Conservation (phyloP, 371 early-diverging fungal species). For the Mucor piriformis region DNA sequence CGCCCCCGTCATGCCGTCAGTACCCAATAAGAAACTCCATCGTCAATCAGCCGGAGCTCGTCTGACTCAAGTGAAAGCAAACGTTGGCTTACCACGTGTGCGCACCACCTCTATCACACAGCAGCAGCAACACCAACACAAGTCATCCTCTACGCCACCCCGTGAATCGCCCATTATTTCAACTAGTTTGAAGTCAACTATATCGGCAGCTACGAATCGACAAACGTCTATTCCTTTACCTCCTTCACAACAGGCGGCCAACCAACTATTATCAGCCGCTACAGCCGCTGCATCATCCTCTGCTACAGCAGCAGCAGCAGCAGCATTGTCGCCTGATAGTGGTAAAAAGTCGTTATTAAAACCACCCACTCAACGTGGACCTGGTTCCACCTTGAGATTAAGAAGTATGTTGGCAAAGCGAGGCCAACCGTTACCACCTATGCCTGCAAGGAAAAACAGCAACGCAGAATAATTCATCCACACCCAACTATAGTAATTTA, state of each 20-base stretch:
- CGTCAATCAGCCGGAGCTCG: conserved; percentile 34
- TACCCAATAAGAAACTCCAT: conserved; percentile 10
- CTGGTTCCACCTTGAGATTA: conserved; percentile 41
- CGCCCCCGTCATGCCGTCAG: neutral
- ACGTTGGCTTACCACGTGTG: conserved; percentile 32
- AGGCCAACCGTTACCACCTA: conserved; percentile 1
- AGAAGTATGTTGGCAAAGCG: conserved; percentile 39
- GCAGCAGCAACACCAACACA: conserved; percentile 12
- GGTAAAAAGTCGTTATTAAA: conserved; percentile 28
- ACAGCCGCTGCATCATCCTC: conserved; percentile 5
- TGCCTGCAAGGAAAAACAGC: neutral
- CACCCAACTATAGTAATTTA: neutral
- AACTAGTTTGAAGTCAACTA: neutral
- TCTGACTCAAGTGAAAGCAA: conserved; percentile 27
- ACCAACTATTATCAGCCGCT: neutral
- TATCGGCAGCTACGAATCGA: neutral
- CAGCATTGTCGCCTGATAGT: conserved; percentile 6
- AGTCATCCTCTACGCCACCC: neutral
- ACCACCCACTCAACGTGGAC: conserved; percentile 35
- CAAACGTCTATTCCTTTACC: conserved; percentile 16
- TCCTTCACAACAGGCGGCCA: neutral
- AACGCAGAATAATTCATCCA: neutral
- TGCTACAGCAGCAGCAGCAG: conserved; percentile 2
- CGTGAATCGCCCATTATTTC: neutral
- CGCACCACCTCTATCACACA: conserved; percentile 33